Evolutionary conservation across 495 filamentous ascomycete species (phyloP).

Genomic region (Terfezia boudieri): DNA sequence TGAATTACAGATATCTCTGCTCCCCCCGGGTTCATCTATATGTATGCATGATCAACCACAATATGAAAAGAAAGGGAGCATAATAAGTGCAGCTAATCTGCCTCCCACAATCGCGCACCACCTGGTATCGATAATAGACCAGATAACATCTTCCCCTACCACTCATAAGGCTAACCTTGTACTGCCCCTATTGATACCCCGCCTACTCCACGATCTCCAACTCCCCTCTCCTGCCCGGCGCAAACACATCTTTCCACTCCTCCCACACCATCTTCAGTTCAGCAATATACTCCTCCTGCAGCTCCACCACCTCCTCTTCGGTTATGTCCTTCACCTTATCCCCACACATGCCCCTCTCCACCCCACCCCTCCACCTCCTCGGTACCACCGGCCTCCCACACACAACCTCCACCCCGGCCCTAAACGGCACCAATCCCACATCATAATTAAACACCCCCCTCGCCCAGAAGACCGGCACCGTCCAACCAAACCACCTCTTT

Average conservation of each 20-base stretch:
- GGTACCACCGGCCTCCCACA: constrained; percentile 50
- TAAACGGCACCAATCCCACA: constrained; percentile 84
- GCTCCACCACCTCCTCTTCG: constrained; percentile 49
- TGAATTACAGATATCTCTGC: no score
- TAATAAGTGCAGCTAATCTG: no score
- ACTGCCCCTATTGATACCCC: not conserved
- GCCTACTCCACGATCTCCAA: constrained; percentile 55
- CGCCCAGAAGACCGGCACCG: constrained; percentile 73
- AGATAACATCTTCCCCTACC: no score
- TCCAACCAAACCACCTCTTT: constrained; percentile 76
- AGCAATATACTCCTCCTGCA: constrained; percentile 55
- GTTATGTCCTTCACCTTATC: constrained; percentile 44
- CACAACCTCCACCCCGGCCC: constrained; percentile 66
- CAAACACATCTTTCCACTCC: constrained; percentile 69
- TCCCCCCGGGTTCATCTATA: no score
- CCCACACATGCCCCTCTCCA: constrained; percentile 17
- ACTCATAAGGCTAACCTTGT: no score
- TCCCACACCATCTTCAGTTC: constrained; percentile 75
- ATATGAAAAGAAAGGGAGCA: no score
- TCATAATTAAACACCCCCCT: constrained; percentile 94
- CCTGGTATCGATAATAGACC: no score
- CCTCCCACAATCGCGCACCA: no score
- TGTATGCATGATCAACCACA: no score
- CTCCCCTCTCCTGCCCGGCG: constrained; percentile 44
- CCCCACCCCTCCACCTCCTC: not conserved